Base-by-base conservation (phyloP, 2,329 filamentous ascomycete genomes). In the Colletotrichum karsti region DNA sequence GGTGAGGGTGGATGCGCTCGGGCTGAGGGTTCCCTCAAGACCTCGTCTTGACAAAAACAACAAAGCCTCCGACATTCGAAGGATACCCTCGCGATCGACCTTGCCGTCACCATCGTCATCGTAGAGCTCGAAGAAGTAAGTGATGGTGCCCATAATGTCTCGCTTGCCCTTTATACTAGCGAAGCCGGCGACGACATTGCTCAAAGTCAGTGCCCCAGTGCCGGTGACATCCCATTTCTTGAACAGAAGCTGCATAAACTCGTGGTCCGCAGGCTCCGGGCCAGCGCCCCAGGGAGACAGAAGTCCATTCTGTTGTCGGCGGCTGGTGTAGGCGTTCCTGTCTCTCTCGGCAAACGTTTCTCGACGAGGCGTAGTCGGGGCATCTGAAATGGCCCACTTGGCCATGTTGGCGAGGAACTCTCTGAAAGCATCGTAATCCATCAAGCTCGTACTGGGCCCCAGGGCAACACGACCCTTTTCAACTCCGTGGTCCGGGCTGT, bases 71-170 rank as follows among this genome's bases (percentile, higher is more conserved):
- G 95, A 98, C 76, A 99, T 98, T 50, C 94, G 87, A 48, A 99
- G 80, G 65, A 99, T 99, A 6, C 96, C 96, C 79, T 99, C 96
- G 10, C 96, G 90, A 75, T 98, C 96, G 5, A 99, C 95, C 73
- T 90, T 94, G 26, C 96, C 96, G 76, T 97, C 94, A 1, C 90
- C 88, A 74, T 95, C 92, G 72, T 99, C 95, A 76, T 99, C 96
- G 78, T 98, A 98, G 0, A 99, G 88, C 75, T 98, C 93, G 74
- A 99, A 99, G 79, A 99, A 98, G 80, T 98, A 98, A 68, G 91
- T 96, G 75, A 99, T 98, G 66, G 93, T 96, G 30, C 93, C 93
- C 95, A 99, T 98, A 72, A 99, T 98, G 79, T 99, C 96, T 51
- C 92, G 91, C 62, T 92, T 94, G 8, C 96, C 95, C 78, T 97